Evolutionary conservation across 2,329 filamentous ascomycete genomes (phyloP).

Genomic region (Verticillium zaregamsianum): DNA sequence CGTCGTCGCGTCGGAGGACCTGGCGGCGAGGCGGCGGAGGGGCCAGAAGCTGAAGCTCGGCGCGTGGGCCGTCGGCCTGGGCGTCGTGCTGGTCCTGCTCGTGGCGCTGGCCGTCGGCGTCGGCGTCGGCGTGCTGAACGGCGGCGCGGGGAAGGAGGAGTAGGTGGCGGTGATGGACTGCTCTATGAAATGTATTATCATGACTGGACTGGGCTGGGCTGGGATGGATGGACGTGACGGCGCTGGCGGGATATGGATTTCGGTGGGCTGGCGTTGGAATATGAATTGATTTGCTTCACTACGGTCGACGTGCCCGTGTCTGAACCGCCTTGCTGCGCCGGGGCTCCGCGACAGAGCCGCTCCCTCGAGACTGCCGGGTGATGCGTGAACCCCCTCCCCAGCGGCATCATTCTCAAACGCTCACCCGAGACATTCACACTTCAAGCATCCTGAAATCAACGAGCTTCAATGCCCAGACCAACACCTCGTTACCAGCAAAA

Average conservation of each 20-base stretch:
- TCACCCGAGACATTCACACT: no score
- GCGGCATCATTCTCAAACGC: no score
- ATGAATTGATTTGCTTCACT: neutral
- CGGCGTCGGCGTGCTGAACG: conserved; percentile 9
- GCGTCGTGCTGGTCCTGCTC: conserved; percentile 10
- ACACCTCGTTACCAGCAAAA: neutral
- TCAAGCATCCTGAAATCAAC: no score
- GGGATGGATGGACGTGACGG: neutral
- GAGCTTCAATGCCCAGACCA: no score
- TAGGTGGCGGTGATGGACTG: neutral
- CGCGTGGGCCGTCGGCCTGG: conserved; percentile 5
- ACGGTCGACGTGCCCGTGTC: no score
- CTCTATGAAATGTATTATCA: neutral
- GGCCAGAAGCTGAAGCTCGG: conserved; percentile 12
- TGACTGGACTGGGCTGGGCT: neutral
- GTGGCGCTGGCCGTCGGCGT: conserved; percentile 12
- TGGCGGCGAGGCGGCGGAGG: conserved; percentile 8
- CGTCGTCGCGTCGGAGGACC: conserved; percentile 1
- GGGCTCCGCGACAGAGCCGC: no score
- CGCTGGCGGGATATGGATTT: neutral
- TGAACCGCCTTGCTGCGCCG: no score
- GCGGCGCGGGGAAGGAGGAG: neutral
- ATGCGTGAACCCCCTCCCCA: no score
- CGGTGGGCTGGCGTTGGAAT: neutral
- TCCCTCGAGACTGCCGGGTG: no score